Percentiles rank a stretch among this genome's conserved stretches.
These are phyloP conservation scores for Colletotrichum sp. DNA, from an alignment of 2,329 filamentous ascomycete genomes.

Conservation along the genomic window DNA sequence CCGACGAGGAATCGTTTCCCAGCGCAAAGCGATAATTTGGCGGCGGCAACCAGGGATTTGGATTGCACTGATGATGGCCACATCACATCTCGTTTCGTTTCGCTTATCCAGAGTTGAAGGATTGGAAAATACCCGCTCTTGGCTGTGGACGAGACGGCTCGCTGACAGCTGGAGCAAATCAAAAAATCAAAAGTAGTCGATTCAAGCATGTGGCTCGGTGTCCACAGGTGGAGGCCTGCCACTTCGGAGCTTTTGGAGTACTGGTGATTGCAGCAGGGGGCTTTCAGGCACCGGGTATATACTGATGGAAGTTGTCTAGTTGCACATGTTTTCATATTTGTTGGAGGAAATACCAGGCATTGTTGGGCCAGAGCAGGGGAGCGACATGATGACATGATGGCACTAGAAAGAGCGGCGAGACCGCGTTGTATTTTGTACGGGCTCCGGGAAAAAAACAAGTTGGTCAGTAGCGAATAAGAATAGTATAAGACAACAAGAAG, in stretches of 20 bases:
- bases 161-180: background rate
- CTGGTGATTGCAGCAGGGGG: background rate
- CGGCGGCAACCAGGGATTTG: background rate
- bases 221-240: background rate
- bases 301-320: background rate
- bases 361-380: background rate
- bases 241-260: conserved; percentile 8
- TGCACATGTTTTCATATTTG: background rate
- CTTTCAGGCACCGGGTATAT: conserved; percentile 5
- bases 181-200: conserved; percentile 1
- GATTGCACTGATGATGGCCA: background rate
- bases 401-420: background rate
- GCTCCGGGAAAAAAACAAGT: background rate
- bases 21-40: background rate
- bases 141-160: background rate
- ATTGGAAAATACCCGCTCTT: background rate
- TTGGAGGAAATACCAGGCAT: conserved; percentile 20
- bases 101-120: background rate
- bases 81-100: background rate
- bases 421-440: conserved; percentile 5
- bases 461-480: background rate
- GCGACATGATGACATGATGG: conserved; percentile 16
- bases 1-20: background rate
- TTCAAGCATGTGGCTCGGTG: background rate
- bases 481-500: background rate